A percentile compares a stretch with the other conserved stretches of the same genome.
Evolutionary conservation across 108 stramenopile species (phyloP).

Genomic region (Fragilaria radians): DNA sequence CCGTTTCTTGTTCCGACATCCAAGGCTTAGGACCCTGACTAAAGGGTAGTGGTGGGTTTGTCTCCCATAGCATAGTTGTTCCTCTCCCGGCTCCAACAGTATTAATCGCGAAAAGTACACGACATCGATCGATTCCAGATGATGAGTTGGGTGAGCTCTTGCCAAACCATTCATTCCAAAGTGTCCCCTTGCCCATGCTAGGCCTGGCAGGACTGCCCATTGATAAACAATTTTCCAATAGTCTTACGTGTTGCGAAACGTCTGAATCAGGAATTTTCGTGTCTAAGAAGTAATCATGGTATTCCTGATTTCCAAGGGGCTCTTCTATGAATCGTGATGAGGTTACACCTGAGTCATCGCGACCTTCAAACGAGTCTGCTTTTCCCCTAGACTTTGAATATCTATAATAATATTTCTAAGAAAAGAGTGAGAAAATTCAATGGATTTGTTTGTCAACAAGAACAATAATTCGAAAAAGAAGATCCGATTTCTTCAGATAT

Average conservation of each 20-base stretch:
- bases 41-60: constrained; percentile 38
- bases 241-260: constrained; percentile 28
- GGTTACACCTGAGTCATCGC: constrained; percentile 81
- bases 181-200: constrained; percentile 31
- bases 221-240: constrained; percentile 74
- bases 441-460: background rate
- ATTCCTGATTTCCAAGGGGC: constrained; percentile 42
- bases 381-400: constrained; percentile 77
- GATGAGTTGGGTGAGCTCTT: background rate
- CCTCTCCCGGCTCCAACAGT: constrained; percentile 78
- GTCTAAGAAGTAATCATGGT: constrained; percentile 35
- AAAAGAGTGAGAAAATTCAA: constrained; percentile 8
- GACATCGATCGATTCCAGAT: constrained; percentile 66
- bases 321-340: constrained; percentile 67
- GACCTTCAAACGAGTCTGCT: constrained; percentile 84
- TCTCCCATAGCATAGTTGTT: constrained; percentile 84
- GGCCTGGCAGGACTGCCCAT: constrained; percentile 69
- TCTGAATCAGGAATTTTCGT: constrained; percentile 28
- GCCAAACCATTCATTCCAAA: constrained; percentile 74
- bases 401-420: constrained; percentile 86
- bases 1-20: constrained; percentile 81
- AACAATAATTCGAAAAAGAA: constrained; percentile 8
- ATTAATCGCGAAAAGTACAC: constrained; percentile 74
- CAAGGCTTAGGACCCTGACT: constrained; percentile 60
- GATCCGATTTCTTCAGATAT: constrained; percentile 49